A percentile compares a stretch with the other conserved stretches of the same genome.
phyloP scores from a whole-genome alignment of 768 basidiomycete species.

The Phlebiopsis flavidoalba region DNA sequence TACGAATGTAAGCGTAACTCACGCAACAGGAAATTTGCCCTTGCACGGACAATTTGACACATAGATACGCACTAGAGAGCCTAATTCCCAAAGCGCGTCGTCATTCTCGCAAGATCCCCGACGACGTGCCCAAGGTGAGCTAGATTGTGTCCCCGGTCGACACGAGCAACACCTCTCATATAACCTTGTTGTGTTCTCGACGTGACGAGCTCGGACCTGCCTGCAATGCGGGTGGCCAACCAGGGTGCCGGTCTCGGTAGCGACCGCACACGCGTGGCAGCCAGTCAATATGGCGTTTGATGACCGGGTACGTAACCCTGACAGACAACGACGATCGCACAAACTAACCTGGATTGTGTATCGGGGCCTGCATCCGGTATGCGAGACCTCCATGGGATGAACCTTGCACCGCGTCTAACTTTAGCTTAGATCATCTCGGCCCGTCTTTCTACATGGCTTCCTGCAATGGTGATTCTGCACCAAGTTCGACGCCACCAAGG shows the following conservation, averaged over 20 bases:
- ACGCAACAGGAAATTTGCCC: neutral
- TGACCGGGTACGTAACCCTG: conserved; percentile 33
- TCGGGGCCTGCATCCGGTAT: conserved; percentile 25
- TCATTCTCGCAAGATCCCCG: conserved; percentile 27
- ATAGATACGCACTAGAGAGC: conserved; percentile 19
- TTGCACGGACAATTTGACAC: neutral
- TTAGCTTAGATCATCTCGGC: conserved; percentile 38
- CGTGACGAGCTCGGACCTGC: conserved; percentile 31
- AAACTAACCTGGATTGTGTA: neutral
- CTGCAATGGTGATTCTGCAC: conserved; percentile 40
- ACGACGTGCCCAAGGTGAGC: conserved; percentile 25
- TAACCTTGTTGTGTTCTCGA: conserved; percentile 15
- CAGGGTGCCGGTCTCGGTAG: conserved; percentile 27
- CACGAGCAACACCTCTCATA: neutral
- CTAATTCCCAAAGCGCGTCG: conserved; percentile 22
- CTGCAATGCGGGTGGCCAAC: conserved; percentile 37
- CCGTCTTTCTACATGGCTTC: conserved; percentile 47
- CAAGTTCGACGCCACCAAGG: conserved; percentile 27
- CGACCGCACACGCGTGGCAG: conserved; percentile 37
- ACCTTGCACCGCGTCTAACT: neutral
- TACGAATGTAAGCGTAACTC: conserved; percentile 13
- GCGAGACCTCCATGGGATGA: neutral
- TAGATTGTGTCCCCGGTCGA: neutral
- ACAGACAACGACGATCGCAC: neutral
- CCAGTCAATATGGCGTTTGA: conserved; percentile 38